Base-by-base conservation (phyloP, 2,329 filamentous ascomycete species). In the Ceratocystis variospora region DNA sequence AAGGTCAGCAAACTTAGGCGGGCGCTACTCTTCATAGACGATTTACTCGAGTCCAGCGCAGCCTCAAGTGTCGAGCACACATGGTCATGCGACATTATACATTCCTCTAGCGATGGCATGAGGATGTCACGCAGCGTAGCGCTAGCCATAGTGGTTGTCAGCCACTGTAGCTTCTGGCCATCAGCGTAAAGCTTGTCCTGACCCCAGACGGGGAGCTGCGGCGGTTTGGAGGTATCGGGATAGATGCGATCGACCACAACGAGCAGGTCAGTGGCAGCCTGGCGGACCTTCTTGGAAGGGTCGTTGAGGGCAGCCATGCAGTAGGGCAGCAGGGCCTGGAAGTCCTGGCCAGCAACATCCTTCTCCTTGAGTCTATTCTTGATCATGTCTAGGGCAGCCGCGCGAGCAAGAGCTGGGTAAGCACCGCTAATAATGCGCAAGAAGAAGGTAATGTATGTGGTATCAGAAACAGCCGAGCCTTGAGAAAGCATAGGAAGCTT, bases 311-410 rank as follows among this genome's bases (percentile, higher is more conserved):
- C 88, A 46, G 82, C 79, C 59, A 96, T 77, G 41, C 87, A 79
- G 75, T 96, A 96, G 1, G 93, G 93, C n/a, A 96, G 73, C 19
- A 96, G 74, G 10, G 84, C 83, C 73, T 97, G 93, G 62, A 92
- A 80, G 73, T 96, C 88, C 6, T 82, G 72, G 22, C 77, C 77
- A 25, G 72, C 74, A 65, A 77, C 78, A 67, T 81, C 79, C 15
- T 76, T 75, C 8, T 76, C 74, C 64, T 83, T 82, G 19, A 90
- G 73, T 31, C 80, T 78, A 37, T 78, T 78, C 68, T 84, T 83
- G 15, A 84, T 81, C 72, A 84, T 80, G 50, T 86, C 83, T 62
- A 96, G 75, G 10, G 91, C 89, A 7, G 85, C 81, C 65, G 82
- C 80, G 69, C 89, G 84, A 2, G 85, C 86, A 59, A 88, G 77